Conservation (phyloP, 805 yeast genomes). For the Dipodascopsis uninucleata region DNA sequence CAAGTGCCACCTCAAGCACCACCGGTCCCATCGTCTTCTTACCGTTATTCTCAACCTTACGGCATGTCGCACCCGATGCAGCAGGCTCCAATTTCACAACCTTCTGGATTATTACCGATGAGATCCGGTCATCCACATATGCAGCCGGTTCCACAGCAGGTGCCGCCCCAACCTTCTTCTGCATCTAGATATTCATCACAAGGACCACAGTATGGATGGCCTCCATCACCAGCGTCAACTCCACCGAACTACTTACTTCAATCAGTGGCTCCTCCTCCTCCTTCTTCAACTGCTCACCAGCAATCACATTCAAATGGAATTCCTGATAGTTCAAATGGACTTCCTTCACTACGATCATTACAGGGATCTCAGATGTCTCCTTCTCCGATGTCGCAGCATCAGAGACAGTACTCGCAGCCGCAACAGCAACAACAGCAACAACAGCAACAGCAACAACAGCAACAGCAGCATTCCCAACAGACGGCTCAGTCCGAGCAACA, state of each 20-base stretch:
- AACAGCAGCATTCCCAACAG: constrained; percentile 10
- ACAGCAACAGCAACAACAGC: constrained; percentile 20
- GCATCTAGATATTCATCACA: no score
- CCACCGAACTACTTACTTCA: constrained; percentile 31
- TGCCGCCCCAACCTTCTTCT: constrained; percentile 7
- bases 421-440: constrained; percentile 6
- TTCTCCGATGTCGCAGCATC: constrained; percentile 15
- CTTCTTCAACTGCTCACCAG: not conserved
- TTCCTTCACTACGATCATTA: constrained; percentile 3
- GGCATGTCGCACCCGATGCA: not conserved
- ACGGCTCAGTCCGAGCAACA: constrained; percentile 28
- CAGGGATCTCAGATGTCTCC: no score
- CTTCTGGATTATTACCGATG: constrained; percentile 1
- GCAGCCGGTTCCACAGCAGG: constrained; percentile 18
- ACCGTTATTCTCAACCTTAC: not conserved
- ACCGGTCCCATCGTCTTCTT: constrained; percentile 1
- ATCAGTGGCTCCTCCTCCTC: constrained; percentile 1
- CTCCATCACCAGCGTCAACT: constrained; percentile 51
- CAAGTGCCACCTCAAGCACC: no score
- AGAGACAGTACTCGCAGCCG: constrained; percentile 9
- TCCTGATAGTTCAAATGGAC: not conserved
- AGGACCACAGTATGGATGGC: constrained; percentile 32
- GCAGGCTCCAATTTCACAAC: not conserved
- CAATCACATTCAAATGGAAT: constrained; percentile 1
- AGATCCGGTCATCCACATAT: constrained; percentile 12